These are phyloP conservation scores for Withania somnifera DNA, from an alignment of 305 asterid genomes.

Conservation along the genomic window DNA sequence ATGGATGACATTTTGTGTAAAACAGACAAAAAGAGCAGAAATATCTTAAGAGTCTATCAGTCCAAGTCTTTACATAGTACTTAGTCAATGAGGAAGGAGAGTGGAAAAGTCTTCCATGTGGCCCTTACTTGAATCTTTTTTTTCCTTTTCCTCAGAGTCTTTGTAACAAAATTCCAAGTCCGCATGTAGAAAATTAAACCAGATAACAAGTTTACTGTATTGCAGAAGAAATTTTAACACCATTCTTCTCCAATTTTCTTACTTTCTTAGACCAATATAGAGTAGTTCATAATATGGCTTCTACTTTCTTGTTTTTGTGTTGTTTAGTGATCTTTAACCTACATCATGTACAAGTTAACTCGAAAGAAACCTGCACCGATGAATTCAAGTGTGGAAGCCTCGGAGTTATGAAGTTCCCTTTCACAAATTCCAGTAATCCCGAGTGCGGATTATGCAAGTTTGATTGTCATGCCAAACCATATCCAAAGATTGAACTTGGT, in stretches of 20 bases:
- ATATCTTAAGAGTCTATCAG: background rate
- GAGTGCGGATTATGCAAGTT: background rate
- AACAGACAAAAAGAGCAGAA: background rate
- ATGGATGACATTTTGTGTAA: background rate
- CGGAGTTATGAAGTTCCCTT: constrained; percentile 2
- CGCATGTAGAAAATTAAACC: background rate
- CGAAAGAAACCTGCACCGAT: constrained; percentile 15
- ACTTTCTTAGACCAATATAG: background rate
- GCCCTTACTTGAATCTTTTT: background rate
- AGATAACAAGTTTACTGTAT: background rate
- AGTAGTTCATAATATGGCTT: background rate
- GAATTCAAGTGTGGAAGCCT: background rate
- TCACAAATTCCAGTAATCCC: background rate
- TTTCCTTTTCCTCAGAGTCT: background rate
- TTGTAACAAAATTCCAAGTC: constrained; percentile 7
- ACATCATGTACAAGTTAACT: background rate
- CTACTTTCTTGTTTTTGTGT: constrained; percentile 11
- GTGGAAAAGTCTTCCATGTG: background rate
- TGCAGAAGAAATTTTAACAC: background rate
- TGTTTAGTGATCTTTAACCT: constrained; percentile 4
- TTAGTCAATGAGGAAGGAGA: background rate
- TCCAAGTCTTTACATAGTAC: background rate
- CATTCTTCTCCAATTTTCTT: background rate
- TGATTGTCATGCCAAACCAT: background rate
- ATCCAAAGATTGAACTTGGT: background rate